Base-by-base conservation (phyloP, 345 rosid genomes). In the Lepidium africanum region DNA sequence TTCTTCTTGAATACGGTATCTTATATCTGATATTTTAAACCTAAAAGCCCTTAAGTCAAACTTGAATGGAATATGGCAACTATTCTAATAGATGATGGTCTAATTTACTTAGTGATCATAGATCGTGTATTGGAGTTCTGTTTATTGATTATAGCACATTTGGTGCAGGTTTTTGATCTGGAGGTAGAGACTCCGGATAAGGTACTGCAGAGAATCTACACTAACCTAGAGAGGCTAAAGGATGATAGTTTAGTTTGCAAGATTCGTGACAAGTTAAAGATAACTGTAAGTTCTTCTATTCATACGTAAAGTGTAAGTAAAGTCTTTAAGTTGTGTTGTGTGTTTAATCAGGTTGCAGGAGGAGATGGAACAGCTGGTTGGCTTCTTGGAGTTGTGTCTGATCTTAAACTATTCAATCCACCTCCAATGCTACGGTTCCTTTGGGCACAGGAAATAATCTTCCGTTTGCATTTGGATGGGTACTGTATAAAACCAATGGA, bases 281-380 rank as follows among this genome's bases (percentile, higher is more conserved):
- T 93, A 38, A 84, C 90, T 63, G 98, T 93, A 69, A 82, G 97
- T 72, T 70, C 7, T 5, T 67, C 5, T n/a, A 52, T 42, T 32
- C 17, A 13, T 17, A 36, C 10, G n/a, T 2, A 10, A 48, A 7
- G 36, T 13, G 13, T 23, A 47, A 3, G 6, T 69, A 1, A 35
- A 42, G 59, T 17, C 23, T 27, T 46, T 23, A 62, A 35, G 53
- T 33, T 13, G 19, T 54, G 15, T 41, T 53, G 23, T 23, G 32
- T 14, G 4, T 27, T 46, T 42, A 14, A 33, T 32, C 38, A 71
- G 76, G 76, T 71, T 62, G 76, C 76, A 54, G 97, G 98, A 63
- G 97, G 98, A 12, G 98, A 93, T 81, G 98, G 97, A 65, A 93
- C 98, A 4, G 98, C 97, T 60, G 85, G 94, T 32, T 93, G 98